Conservation (phyloP, 352 stramenopile species). For the Globisporangium rhizosaccharum region DNA sequence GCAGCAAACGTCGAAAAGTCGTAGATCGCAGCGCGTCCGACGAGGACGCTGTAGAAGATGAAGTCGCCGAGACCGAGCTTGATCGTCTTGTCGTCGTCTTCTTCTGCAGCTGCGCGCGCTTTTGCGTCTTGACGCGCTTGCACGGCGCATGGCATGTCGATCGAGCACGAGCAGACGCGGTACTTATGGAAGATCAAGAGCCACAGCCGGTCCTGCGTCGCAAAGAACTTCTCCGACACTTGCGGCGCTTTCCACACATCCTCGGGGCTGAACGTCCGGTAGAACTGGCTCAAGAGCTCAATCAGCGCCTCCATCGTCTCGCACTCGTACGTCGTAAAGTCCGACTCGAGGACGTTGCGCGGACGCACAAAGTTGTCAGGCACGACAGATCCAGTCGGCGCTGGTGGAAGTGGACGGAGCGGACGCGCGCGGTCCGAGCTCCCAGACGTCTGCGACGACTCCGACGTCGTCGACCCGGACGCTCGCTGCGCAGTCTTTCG, state of each 20-base stretch:
- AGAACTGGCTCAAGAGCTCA: constrained; percentile 54
- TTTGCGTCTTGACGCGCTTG: constrained; percentile 58
- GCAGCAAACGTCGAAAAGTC: constrained; percentile 94
- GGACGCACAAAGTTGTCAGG: constrained; percentile 25
- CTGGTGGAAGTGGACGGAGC: constrained; percentile 16
- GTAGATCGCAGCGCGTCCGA: constrained; percentile 93
- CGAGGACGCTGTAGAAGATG: constrained; percentile 98
- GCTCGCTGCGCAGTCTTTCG: constrained; percentile 16
- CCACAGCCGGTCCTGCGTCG: constrained; percentile 71
- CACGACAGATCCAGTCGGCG: constrained; percentile 6
- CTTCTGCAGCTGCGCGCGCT: constrained; percentile 27
- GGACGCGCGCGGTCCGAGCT: constrained; percentile 7
- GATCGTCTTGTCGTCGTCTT: constrained; percentile 87
- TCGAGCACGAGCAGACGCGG: constrained; percentile 76
- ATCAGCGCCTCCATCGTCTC: constrained; percentile 75
- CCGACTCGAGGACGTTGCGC: constrained; percentile 67
- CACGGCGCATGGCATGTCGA: constrained; percentile 69
- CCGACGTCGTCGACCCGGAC: constrained; percentile 34
- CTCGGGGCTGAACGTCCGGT: constrained; percentile 75
- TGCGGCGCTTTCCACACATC: constrained; percentile 76
- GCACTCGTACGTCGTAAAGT: constrained; percentile 73
- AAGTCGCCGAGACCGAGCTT: constrained; percentile 96
- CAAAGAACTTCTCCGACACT: constrained; percentile 79
- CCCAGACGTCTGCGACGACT: constrained; percentile 22
- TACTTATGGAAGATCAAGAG: constrained; percentile 87